A percentile compares a stretch with the other conserved stretches of the same genome.
Evolutionary conservation across 108 stramenopile species (phyloP).

Genomic region (Cyclotella baltica): DNA sequence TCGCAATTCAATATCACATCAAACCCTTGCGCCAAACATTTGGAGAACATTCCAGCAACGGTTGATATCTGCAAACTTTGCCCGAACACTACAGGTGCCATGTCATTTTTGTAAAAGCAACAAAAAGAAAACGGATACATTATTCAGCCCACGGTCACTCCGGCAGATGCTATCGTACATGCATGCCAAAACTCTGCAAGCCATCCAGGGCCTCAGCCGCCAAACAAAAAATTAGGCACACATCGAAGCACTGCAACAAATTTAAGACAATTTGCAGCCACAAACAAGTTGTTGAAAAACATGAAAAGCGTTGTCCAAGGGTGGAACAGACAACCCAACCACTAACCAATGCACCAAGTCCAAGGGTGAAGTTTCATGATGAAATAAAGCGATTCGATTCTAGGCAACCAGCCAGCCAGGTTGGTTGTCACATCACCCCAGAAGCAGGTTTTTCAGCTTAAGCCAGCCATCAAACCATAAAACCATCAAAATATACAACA

Average conservation of each 20-base stretch:
- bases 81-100: too few species aligned
- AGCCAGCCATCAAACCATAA: conserved; percentile 16
- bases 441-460: background rate
- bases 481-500: too few species aligned
- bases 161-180: background rate
- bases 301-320: background rate
- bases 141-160: too few species aligned
- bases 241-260: background rate
- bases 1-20: too few species aligned
- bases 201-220: background rate
- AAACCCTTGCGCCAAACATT: too few species aligned
- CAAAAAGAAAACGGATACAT: too few species aligned
- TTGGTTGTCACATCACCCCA: too few species aligned
- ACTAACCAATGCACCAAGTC: background rate
- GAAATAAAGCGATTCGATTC: background rate
- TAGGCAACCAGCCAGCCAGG: background rate
- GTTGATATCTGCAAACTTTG: too few species aligned
- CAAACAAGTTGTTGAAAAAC: background rate
- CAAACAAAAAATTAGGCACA: background rate
- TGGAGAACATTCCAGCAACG: too few species aligned
- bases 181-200: background rate
- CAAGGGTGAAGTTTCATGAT: background rate
- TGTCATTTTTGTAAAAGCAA: too few species aligned
- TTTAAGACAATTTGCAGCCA: background rate
- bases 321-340: background rate